Evolutionary conservation across 2,329 filamentous ascomycete genomes (phyloP), one percentile per base, ranked within the genome.

Genomic region (Coniella lustricola): DNA sequence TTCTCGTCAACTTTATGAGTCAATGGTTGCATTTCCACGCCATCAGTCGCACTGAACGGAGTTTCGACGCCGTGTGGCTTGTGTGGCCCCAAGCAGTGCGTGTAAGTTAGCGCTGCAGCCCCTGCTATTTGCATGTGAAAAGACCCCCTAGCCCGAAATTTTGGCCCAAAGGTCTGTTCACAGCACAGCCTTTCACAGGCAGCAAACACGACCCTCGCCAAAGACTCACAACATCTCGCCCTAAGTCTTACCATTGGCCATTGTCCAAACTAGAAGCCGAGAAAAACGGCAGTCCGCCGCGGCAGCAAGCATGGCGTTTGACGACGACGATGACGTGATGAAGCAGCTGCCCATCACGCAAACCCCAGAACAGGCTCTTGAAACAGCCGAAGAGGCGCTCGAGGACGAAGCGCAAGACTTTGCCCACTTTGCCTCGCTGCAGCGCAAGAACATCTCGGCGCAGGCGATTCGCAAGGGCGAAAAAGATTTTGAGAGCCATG

Each of bases 401-500:
- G 84, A 84, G 35, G 90, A 95, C 58, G 86, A 90, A 64, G 79
- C 84, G 2, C 89, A 90, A 60, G 91, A 97, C 68, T 96, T 91
- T 65, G 84, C 87, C 55, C 84, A 90, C 54, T 82, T 83, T 54
- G 69, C 71, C 3, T 69, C 75, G 25, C 66, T 75, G 54, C 64
- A 69, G 52, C 77, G 77, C 60, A 68, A 70, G 46, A 68, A 71
- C 40, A 66, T 74, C 37, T 75, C 75, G 8, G 66, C 73, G 44
- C 80, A 81, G 57, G 77, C 90, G 10, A 89, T 95, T 32, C 90
- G 91, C 56, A 88, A 90, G 55, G 93, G 93, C 52, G 90, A 95
- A 64, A 98, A 98, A 67, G 93, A 98, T 69, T 98, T 96, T 64
- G 93, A 97, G 68, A 84, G 87, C 22, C 90, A 97, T 67, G 87